Evolutionary conservation across 2,329 filamentous ascomycete species (phyloP).

Genomic region (Bipolaris bicolor): DNA sequence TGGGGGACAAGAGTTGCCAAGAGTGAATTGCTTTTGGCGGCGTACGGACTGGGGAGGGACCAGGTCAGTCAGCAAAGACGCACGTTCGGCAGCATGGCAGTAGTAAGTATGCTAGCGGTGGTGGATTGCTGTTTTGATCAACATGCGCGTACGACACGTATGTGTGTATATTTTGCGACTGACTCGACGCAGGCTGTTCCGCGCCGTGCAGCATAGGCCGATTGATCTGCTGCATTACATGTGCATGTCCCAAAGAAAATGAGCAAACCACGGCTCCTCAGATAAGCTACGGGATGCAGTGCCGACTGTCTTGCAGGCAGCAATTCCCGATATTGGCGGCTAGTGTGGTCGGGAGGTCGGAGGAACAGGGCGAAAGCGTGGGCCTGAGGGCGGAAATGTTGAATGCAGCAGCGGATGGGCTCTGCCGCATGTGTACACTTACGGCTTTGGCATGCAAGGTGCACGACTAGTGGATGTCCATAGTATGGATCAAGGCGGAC

Average conservation of each 20-base stretch:
- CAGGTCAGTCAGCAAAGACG: too few species aligned
- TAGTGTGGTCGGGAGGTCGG: conserved; percentile 11
- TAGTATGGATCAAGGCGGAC: background rate
- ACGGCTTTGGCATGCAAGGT: conserved; percentile 11
- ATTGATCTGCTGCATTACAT: conserved; percentile 8
- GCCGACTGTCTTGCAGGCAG: conserved; percentile 1
- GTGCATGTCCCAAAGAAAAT: conserved; percentile 4
- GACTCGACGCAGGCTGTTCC: conserved; percentile 7
- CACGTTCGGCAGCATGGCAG: background rate
- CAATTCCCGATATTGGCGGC: conserved; percentile 6
- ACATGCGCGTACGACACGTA: background rate
- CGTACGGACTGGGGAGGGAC: background rate
- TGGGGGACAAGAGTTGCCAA: background rate
- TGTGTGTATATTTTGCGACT: background rate
- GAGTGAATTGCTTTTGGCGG: background rate
- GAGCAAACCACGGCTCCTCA: conserved; percentile 9
- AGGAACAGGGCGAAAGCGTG: conserved; percentile 22
- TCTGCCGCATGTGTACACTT: conserved; percentile 7
- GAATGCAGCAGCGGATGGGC: conserved; percentile 25
- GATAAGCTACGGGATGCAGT: conserved; percentile 11
- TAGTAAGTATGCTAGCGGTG: background rate
- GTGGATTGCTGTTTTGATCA: background rate
- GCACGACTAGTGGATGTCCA: conserved; percentile 4
- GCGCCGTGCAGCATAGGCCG: conserved; percentile 2
- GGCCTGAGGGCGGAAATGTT: background rate